Evolutionary conservation across 345 rosid species (phyloP).

Genomic region (Populus tremula): DNA sequence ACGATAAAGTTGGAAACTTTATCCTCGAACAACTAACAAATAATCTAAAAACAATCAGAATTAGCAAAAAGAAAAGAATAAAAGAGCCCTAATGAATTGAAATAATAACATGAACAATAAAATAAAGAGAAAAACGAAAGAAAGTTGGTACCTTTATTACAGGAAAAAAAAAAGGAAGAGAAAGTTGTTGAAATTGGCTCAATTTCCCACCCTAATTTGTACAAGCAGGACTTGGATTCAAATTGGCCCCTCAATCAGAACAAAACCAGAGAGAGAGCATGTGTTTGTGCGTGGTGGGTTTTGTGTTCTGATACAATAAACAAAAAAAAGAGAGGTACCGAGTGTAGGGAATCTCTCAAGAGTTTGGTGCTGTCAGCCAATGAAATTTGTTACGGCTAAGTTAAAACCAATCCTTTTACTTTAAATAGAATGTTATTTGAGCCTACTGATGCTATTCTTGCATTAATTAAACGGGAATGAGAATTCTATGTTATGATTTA

Average conservation of each 20-base stretch:
- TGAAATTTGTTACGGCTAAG: neutral
- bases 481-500: neutral
- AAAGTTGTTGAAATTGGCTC: neutral
- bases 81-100: neutral
- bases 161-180: neutral
- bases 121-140: neutral
- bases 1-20: neutral
- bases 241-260: neutral
- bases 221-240: neutral
- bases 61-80: neutral
- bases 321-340: neutral
- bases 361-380: neutral
- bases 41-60: neutral
- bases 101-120: neutral
- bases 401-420: neutral
- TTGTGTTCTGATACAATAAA: neutral
- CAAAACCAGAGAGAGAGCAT: neutral
- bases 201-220: neutral
- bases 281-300: neutral
- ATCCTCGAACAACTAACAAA: neutral
- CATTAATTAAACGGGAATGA: neutral
- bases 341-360: neutral
- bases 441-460: neutral
- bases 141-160: slow-evolving; percentile 10
- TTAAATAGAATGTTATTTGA: neutral